Conservation (phyloP, 192 early-diverging fungal genomes). For the Podila epigama region DNA sequence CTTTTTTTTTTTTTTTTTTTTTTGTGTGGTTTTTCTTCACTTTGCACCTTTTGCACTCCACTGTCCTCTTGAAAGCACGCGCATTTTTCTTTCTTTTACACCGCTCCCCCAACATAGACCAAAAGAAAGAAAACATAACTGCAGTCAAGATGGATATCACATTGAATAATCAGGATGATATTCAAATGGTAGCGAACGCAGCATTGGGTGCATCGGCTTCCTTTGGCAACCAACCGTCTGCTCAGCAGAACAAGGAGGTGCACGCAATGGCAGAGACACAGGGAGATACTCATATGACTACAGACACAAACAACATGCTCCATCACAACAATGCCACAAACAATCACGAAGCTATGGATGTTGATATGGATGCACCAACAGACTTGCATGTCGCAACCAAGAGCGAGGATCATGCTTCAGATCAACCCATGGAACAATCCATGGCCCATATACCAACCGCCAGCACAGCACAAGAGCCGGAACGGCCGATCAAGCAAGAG, state of each 20-base stretch:
- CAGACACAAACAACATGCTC: too few relatives aligned
- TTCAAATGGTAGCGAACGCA: background rate
- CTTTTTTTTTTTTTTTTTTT: background rate
- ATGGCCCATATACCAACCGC: background rate
- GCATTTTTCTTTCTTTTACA: background rate
- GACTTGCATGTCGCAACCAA: background rate
- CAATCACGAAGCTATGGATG: background rate
- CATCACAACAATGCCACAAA: background rate
- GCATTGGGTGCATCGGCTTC: background rate
- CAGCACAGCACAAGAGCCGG: background rate
- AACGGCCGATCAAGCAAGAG: background rate
- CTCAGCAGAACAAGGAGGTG: background rate
- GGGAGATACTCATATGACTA: background rate
- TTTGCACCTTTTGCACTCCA: background rate
- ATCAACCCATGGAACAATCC: background rate
- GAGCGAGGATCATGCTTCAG: background rate
- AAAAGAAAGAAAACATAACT: too few relatives aligned
- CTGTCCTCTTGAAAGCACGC: background rate
- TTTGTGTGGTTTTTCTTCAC: background rate
- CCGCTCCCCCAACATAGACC: background rate
- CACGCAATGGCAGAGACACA: background rate
- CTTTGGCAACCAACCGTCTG: background rate
- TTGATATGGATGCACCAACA: background rate
- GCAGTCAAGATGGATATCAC: conserved; percentile 1
- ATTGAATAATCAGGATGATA: background rate